Evolutionary conservation across 306 rosid species (phyloP).

Genomic region (Cicer chorassanicum): DNA sequence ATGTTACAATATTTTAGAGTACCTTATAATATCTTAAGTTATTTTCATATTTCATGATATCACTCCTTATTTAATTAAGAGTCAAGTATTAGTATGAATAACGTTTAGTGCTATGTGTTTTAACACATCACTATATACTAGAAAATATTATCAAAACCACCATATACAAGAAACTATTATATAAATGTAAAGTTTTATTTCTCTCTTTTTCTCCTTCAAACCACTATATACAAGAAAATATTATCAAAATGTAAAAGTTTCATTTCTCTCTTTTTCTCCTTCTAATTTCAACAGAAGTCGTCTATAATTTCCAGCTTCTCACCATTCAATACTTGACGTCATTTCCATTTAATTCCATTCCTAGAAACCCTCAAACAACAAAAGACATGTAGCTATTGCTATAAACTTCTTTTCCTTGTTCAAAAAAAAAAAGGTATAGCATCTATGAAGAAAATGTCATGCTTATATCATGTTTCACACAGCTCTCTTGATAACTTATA

Average conservation of each 20-base stretch:
- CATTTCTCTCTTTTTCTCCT: background rate
- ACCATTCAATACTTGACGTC: constrained; percentile 15
- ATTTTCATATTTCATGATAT: constrained; percentile 2
- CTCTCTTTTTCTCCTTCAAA: background rate
- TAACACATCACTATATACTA: background rate
- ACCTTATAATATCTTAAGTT: constrained; percentile 9
- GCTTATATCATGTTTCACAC: background rate
- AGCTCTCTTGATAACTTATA: background rate
- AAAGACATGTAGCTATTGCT: no score
- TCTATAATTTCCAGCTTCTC: constrained; percentile 9
- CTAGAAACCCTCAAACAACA: constrained; percentile 6
- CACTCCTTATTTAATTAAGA: background rate
- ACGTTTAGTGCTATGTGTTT: background rate
- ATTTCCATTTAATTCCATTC: constrained; percentile 28
- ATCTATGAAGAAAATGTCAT: background rate
- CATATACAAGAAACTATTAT: background rate
- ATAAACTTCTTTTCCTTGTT: no score
- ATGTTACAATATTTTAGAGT: background rate
- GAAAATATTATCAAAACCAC: constrained; percentile 5
- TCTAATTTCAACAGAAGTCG: background rate
- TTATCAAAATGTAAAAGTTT: background rate
- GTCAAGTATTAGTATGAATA: background rate
- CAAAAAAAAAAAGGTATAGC: background rate
- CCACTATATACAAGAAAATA: constrained; percentile 9
- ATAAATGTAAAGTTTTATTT: background rate